Percentiles rank a stretch among this genome's conserved stretches.
Conservation (phyloP, 495 filamentous ascomycete genomes). For the Xylaria acuta region DNA sequence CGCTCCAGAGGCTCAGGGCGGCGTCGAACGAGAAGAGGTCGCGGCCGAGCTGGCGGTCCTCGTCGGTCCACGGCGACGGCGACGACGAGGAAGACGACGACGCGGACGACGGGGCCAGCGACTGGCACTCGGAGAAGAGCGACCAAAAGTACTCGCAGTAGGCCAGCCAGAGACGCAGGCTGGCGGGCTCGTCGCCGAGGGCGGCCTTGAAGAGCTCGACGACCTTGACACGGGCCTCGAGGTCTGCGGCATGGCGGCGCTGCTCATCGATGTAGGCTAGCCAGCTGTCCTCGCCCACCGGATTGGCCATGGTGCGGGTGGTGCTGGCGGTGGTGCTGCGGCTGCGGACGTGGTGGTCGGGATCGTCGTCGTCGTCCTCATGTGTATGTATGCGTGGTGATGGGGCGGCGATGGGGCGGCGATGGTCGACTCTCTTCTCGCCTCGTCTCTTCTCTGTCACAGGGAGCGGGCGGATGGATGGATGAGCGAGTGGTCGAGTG, state of each 20-base stretch:
- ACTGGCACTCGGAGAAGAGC: constrained; percentile 70
- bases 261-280: constrained; percentile 60
- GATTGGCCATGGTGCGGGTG: constrained; percentile 54
- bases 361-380: constrained; percentile 17
- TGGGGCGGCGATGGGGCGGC: not conserved
- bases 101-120: constrained; percentile 30
- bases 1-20: constrained; percentile 78
- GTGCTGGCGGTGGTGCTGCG: constrained; percentile 3
- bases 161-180: constrained; percentile 82
- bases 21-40: constrained; percentile 82
- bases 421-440: not conserved
- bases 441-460: not conserved
- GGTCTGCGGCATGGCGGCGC: constrained; percentile 54
- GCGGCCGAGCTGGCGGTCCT: constrained; percentile 74
- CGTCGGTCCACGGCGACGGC: constrained; percentile 64
- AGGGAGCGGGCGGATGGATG: not conserved
- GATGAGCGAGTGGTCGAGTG: not conserved
- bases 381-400: constrained; percentile 8
- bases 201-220: constrained; percentile 84
- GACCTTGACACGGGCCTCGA: constrained; percentile 69
- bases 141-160: constrained; percentile 88
- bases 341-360: constrained; percentile 21
- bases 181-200: constrained; percentile 80
- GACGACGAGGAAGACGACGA: constrained; percentile 29
- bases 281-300: constrained; percentile 63